Conservation (phyloP, 2,329 filamentous ascomycete species). For the Rhytidhysteron rufulum region DNA sequence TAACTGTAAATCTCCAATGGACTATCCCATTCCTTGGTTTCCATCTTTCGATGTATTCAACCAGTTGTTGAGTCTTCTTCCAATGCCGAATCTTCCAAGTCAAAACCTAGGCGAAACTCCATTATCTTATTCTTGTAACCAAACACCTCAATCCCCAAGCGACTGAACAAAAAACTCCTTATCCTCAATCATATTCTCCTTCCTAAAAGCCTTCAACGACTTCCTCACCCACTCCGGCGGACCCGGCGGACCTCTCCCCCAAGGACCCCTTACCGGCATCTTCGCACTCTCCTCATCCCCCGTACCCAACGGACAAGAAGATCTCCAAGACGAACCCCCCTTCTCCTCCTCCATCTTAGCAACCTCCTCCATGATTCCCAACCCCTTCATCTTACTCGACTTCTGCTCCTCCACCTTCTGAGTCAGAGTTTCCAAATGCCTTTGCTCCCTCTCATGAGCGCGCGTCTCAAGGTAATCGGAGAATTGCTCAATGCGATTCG, state of each 20-base stretch:
- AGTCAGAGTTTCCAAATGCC: background rate
- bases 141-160: background rate
- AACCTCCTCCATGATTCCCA: constrained; percentile 19
- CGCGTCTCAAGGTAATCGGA: constrained; percentile 21
- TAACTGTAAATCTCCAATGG: too few species aligned
- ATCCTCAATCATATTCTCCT: background rate
- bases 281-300: background rate
- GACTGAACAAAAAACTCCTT: background rate
- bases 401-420: constrained; percentile 2
- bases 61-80: too few species aligned
- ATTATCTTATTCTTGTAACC: too few species aligned
- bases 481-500: constrained; percentile 19
- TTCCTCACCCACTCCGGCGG: background rate
- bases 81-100: too few species aligned
- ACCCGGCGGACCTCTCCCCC: background rate
- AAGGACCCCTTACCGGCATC: too few species aligned
- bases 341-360: constrained; percentile 13
- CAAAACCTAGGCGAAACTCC: too few species aligned
- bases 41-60: too few species aligned
- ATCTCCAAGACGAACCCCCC: constrained; percentile 9
- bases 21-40: too few species aligned
- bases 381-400: background rate
- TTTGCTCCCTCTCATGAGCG: constrained; percentile 11
- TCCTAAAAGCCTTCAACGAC: background rate
- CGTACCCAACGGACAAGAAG: background rate